Evolutionary conservation across 2,329 filamentous ascomycete genomes (phyloP), one percentile per base, ranked within the genome.

Genomic region (Colletotrichum musae): DNA sequence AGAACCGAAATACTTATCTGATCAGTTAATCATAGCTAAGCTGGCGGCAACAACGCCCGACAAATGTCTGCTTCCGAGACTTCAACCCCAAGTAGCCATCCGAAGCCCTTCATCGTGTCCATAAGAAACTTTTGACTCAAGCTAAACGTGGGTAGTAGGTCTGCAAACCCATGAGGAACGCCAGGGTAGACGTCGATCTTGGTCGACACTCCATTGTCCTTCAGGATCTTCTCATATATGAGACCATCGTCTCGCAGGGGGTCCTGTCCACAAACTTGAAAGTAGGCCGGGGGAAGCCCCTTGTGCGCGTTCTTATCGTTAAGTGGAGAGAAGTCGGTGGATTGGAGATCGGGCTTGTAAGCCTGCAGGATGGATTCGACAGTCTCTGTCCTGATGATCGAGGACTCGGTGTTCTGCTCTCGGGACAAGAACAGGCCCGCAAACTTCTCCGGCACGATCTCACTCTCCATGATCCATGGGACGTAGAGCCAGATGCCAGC

Each of bases 171-270:
- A 28, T 70, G 68, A 2, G 68, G 64, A 16, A 70, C 24, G 1
- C 68, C 68, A 1, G 58, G 39, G 18, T 70, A 70, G 2, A 68
- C 45, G 9, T 68, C 43, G n/a, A 68, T 63, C 50, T 52, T 67
- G 5, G 58, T 70, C 10, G 54, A 39, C 9, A 61, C 59, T 4
- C 54, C 58, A 5, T 61, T n/a, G 10, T 64, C 64, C 16, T 10
- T n/a, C 7, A 70, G 58, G 2, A 64, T 26, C 48, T 81, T 72
- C 70, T 85, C 83, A 51, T 85, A 83, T 6, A 87, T 72, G 41
- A 87, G 75, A 2, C 80, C 83, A 70, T 87, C 85, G 53, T 87
- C 85, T 18, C 85, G 77, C 57, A 84, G 72, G 0, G 84, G 84
- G 74, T 87, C 85, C 70, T 81, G 74, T 0, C 84, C 85, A 39